A percentile compares a stretch with the other conserved stretches of the same genome.
Conservation (phyloP, 768 basidiomycete genomes). For the Boletus sp. region DNA sequence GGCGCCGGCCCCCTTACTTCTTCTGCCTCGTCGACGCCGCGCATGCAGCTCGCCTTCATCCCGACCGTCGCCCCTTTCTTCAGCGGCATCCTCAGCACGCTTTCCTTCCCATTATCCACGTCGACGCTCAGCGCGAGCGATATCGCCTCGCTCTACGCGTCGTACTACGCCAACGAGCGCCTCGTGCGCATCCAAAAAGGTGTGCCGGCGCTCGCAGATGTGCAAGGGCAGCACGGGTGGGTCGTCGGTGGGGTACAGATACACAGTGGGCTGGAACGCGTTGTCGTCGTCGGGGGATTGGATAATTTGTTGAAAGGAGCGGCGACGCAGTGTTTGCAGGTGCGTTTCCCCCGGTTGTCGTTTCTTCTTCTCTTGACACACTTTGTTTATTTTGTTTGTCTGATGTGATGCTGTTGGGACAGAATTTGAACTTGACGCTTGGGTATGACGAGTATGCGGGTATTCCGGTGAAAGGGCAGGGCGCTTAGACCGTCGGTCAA, state of each 20-base stretch:
- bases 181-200: conserved; percentile 65
- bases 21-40: conserved; percentile 2
- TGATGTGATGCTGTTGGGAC: neutral
- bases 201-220: conserved; percentile 70
- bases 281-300: conserved; percentile 92
- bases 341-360: conserved; percentile 34
- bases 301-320: conserved; percentile 98
- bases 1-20: neutral
- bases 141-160: conserved; percentile 68
- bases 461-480: conserved; percentile 44
- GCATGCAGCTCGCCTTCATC: conserved; percentile 73
- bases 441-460: conserved; percentile 85
- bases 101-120: conserved; percentile 73
- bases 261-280: conserved; percentile 82
- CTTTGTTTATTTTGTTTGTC: neutral
- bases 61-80: conserved; percentile 93
- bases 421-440: conserved; percentile 89
- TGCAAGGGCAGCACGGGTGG: conserved; percentile 86
- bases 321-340: conserved; percentile 97
- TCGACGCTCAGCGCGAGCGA: conserved; percentile 63
- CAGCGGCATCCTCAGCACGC: conserved; percentile 88
- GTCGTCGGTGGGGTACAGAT: conserved; percentile 91
- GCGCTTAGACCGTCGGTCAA: neutral
- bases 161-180: conserved; percentile 71
- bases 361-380: neutral